A percentile compares a stretch with the other conserved stretches of the same genome.
These are phyloP conservation scores for Coffea humblotiana DNA, from an alignment of 305 asterid species.

Conservation along the genomic window DNA sequence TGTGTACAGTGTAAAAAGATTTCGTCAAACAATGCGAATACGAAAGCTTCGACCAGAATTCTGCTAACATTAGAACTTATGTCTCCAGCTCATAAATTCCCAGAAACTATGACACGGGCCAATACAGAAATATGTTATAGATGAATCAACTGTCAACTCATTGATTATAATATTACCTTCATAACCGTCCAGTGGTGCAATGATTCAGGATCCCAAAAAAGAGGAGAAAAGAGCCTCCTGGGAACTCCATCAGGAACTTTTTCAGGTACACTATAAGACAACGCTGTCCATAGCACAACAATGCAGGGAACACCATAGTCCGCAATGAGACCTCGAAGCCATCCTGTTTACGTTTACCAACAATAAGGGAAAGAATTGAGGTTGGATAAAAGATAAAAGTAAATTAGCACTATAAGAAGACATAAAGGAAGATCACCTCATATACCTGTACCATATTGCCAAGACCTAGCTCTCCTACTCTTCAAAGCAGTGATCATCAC, in stretches of 20 bases:
- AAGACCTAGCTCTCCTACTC: constrained; percentile 81
- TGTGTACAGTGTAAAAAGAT: not conserved
- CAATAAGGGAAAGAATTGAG: constrained; percentile 7
- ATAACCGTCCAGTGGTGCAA: constrained; percentile 78
- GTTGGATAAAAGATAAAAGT: not conserved
- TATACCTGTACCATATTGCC: constrained; percentile 83
- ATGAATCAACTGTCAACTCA: not conserved
- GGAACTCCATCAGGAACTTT: constrained; percentile 73
- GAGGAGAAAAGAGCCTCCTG: constrained; percentile 77
- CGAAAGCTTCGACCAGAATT: not conserved
- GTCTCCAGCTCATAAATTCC: not conserved
- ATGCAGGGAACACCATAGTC: constrained; percentile 88
- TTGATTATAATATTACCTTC: constrained; percentile 41
- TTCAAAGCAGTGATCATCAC: constrained; percentile 61
- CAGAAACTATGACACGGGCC: not conserved
- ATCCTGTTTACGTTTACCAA: constrained; percentile 38
- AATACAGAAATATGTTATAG: not conserved
- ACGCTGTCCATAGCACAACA: constrained; percentile 70
- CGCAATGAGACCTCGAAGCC: constrained; percentile 70
- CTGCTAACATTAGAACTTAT: not conserved
- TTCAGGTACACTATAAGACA: constrained; percentile 60
- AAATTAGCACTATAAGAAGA: not conserved
- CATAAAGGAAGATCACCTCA: constrained; percentile 1
- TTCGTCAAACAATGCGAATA: not conserved
- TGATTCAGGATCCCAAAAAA: constrained; percentile 72